Evolutionary conservation across 2,329 filamentous ascomycete genomes (phyloP), one percentile per base, ranked within the genome.

Genomic region (Diaporthe batatas): DNA sequence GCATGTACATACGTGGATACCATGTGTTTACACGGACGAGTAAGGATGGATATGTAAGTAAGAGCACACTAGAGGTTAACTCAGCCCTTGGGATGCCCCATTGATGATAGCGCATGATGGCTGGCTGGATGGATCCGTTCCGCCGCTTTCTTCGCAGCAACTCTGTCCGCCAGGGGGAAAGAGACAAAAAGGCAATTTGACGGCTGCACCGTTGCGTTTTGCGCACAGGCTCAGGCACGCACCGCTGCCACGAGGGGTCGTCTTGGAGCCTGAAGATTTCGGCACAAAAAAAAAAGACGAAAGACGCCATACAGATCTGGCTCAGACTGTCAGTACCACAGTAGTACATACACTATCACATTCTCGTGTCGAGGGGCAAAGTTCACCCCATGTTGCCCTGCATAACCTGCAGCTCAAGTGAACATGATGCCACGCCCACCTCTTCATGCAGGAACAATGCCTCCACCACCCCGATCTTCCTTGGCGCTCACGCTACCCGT

Each of bases 391-490:
- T 67, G 47, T 53, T 32, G 44, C 62, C 44, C 44, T 65, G 62
- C 62, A 34, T 32, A 32, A 44, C 44, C 44, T 65, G 62, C 62
- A 34, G 2, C 44, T 51, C 62, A 51, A n/a, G n/a, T n/a, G n/a
- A n/a, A 18, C 14, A 32, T 53, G 32, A 21, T 67, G 62, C 42
- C 23, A 62, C 32, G 68, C 68, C n/a, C 55, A 29, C 54, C 10
- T 62, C 44, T 59, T 59, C 11, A 59, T 70, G 68, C 68, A 70
- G 68, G 68, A 62, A 70, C 68, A 62, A 10, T 21, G 3, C 47
- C 21, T 25, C 42, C 42, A 42, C 14, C n/a, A 7, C n/a, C 57
- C 57, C 36, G 25, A 10, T 21, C 39, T 10, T 49, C 42, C 59
- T n/a, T 64, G 59, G 62, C 53, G 25, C n/a, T 21, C 54, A 39